Evolutionary conservation across 2,329 filamentous ascomycete species (phyloP).

Genomic region (Claviceps sp.): DNA sequence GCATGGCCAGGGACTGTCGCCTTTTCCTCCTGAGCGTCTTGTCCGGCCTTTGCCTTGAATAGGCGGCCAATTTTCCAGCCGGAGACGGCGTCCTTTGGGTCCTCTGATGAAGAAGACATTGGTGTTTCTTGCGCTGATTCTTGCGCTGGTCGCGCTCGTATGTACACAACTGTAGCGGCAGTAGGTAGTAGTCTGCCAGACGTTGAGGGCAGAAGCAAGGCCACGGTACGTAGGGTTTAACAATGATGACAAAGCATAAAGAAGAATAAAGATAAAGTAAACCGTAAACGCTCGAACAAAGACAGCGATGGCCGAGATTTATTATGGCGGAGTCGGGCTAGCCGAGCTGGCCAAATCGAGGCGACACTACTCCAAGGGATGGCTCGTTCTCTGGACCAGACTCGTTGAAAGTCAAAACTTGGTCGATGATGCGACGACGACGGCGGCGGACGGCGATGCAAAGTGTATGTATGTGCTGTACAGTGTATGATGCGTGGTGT

Average conservation of each 20-base stretch:
- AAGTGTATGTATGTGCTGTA: neutral
- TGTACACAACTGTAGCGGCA: neutral
- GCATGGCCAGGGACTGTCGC: neutral
- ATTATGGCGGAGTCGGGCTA: neutral
- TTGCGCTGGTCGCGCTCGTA: neutral
- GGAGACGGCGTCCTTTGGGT: neutral
- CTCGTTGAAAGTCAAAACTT: neutral
- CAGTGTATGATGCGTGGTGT: too few species aligned
- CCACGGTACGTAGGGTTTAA: neutral
- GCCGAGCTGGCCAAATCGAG: neutral
- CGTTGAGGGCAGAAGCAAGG: neutral
- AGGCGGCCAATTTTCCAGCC: constrained; percentile 1
- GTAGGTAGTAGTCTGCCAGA: neutral
- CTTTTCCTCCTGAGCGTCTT: neutral
- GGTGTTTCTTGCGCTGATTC: neutral
- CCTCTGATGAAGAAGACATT: constrained; percentile 4
- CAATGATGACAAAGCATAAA: neutral
- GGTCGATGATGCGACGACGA: neutral
- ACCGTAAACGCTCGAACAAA: neutral
- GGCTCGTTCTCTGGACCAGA: neutral
- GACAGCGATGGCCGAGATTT: neutral
- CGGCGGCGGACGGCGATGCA: neutral
- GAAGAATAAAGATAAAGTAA: neutral
- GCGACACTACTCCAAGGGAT: neutral
- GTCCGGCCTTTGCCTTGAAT: neutral